A percentile compares a stretch with the other conserved stretches of the same genome.
Conservation (phyloP, 2,329 filamentous ascomycete species). For the Aspergillus novoparasiticus region DNA sequence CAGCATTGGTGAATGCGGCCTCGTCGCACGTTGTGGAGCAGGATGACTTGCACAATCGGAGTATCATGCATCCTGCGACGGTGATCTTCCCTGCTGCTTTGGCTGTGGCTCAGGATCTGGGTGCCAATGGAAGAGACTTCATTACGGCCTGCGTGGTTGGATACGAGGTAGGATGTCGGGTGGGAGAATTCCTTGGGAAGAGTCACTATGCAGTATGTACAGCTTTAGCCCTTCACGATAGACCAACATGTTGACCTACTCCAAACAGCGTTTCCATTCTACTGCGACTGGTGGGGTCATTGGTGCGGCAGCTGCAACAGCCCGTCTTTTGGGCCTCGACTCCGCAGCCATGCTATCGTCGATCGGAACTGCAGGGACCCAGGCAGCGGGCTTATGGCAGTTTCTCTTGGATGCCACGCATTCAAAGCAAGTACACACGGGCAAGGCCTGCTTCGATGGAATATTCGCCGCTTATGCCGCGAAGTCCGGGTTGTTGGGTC, state of each 20-base stretch:
- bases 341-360: not conserved
- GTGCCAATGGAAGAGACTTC: not conserved
- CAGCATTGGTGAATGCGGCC: not conserved
- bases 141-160: not conserved
- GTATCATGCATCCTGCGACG: not conserved
- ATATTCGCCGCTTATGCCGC: not conserved
- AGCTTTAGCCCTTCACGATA: too few species aligned
- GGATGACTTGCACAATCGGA: not conserved
- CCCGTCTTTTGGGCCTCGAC: not conserved
- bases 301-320: not conserved
- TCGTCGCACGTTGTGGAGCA: not conserved
- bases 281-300: not conserved
- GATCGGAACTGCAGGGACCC: not conserved
- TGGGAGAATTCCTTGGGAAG: not conserved
- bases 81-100: not conserved
- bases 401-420: not conserved
- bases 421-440: not conserved
- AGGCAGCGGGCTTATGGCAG: not conserved
- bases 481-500: not conserved
- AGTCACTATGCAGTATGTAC: not conserved
- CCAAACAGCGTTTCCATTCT: not conserved
- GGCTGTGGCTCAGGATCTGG: not conserved
- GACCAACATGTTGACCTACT: not conserved
- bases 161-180: not conserved
- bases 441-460: not conserved